Percentiles rank a stretch among this genome's conserved stretches.
phyloP scores from a whole-genome alignment of 352 stramenopile genomes.

The Phytophthora lateralis region DNA sequence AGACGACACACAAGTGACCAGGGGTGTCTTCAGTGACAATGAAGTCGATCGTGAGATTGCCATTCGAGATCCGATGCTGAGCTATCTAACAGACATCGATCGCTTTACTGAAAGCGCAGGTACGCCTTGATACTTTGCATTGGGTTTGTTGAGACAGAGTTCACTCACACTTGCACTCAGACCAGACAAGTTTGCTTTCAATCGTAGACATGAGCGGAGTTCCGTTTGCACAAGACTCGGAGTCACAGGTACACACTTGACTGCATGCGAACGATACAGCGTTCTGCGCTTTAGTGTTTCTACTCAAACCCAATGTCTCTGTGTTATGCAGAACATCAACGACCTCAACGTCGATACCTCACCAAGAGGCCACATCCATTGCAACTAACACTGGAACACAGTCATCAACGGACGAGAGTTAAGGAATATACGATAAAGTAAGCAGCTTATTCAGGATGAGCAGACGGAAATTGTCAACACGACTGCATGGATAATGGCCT shows the following conservation, averaged over 20 bases:
- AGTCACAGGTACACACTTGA: slow-evolving; percentile 1
- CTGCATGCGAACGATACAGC: not conserved
- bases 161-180: slow-evolving; percentile 9
- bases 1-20: not conserved
- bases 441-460: slow-evolving; percentile 26
- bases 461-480: slow-evolving; percentile 6
- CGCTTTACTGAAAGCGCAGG: slow-evolving; percentile 58
- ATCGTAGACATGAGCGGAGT: slow-evolving; percentile 19
- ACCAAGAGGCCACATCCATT: slow-evolving; percentile 4
- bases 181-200: slow-evolving; percentile 19
- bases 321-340: not conserved
- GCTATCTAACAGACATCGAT: slow-evolving; percentile 58
- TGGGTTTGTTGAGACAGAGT: not conserved
- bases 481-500: not conserved
- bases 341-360: not conserved
- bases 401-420: not conserved
- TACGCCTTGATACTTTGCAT: slow-evolving; percentile 1
- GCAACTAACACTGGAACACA: slow-evolving; percentile 5
- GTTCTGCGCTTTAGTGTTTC: not conserved
- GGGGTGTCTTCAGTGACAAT: not conserved
- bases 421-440: slow-evolving; percentile 29
- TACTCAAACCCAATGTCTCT: not conserved
- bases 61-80: slow-evolving; percentile 58
- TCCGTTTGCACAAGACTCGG: slow-evolving; percentile 4
- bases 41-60: slow-evolving; percentile 18